Conservation (phyloP, 2,329 filamentous ascomycete genomes). For the Scleromitrula shiraiana region DNA sequence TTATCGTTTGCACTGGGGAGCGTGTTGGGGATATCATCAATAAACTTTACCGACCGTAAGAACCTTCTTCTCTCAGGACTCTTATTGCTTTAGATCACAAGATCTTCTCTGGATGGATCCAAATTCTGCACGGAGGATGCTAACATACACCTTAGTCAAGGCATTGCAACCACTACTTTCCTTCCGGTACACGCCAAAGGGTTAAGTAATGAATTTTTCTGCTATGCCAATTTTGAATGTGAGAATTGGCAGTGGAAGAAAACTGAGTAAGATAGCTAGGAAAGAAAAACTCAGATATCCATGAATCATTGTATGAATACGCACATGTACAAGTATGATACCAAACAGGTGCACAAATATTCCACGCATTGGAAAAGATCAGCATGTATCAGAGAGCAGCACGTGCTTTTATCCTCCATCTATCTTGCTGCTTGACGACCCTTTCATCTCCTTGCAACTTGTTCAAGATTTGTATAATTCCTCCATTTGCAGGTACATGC, state of each 20-base stretch:
- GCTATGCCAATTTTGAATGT: conserved; percentile 71
- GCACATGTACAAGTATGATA: no score
- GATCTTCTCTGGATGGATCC: not conserved
- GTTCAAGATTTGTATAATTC: conserved; percentile 67
- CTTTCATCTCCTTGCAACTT: conserved; percentile 73
- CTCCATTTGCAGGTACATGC: conserved; percentile 66
- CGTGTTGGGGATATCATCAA: conserved; percentile 58
- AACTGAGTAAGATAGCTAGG: not conserved
- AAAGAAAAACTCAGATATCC: no score
- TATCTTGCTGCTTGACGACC: conserved; percentile 39
- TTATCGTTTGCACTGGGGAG: conserved; percentile 72
- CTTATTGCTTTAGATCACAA: no score
- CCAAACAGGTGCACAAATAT: not conserved
- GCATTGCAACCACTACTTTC: conserved; percentile 52
- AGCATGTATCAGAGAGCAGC: conserved; percentile 39
- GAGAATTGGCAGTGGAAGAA: conserved; percentile 38
- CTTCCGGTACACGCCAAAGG: conserved; percentile 62
- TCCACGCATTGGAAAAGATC: no score
- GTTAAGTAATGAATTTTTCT: conserved; percentile 73
- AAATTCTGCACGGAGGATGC: not conserved
- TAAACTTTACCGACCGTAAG: conserved; percentile 59
- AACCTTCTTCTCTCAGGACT: conserved; percentile 27
- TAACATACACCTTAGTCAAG: conserved; percentile 1
- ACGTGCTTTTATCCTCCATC: conserved; percentile 38
- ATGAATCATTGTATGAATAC: no score